phyloP scores from a whole-genome alignment of 164 flowering plant genomes.

The Nelumbo lutea region DNA sequence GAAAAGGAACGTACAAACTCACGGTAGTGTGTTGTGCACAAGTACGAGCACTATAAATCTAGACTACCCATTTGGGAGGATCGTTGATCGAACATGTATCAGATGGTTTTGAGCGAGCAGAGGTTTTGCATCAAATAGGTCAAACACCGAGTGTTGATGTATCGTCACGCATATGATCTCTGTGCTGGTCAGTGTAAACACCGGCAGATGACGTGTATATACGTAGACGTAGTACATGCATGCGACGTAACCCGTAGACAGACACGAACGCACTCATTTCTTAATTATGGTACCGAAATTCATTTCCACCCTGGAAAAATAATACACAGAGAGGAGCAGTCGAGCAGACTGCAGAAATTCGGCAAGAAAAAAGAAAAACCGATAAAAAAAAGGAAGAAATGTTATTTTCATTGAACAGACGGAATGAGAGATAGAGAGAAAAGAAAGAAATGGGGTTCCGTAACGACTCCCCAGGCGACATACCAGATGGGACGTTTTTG shows the following conservation, averaged over 20 bases:
- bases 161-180: neutral
- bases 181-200: neutral
- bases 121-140: too few species aligned
- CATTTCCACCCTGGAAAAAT: neutral
- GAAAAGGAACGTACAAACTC: too few species aligned
- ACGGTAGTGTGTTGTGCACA: too few species aligned
- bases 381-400: too few species aligned
- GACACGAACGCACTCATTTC: slow-evolving; percentile 17
- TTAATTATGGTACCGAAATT: slow-evolving; percentile 7
- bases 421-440: neutral
- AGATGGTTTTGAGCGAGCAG: too few species aligned
- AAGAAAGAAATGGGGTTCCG: neutral
- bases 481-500: slow-evolving; percentile 14
- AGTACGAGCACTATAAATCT: too few species aligned
- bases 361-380: too few species aligned
- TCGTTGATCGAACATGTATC: too few species aligned
- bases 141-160: neutral
- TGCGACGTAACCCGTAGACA: neutral
- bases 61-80: too few species aligned
- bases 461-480: slow-evolving; percentile 20
- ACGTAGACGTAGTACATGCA: neutral
- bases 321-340: too few species aligned
- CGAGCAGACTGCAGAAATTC: too few species aligned
- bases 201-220: neutral
- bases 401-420: neutral